Evolutionary conservation across 805 yeast species (phyloP).

Genomic region (Candida insectorum): DNA sequence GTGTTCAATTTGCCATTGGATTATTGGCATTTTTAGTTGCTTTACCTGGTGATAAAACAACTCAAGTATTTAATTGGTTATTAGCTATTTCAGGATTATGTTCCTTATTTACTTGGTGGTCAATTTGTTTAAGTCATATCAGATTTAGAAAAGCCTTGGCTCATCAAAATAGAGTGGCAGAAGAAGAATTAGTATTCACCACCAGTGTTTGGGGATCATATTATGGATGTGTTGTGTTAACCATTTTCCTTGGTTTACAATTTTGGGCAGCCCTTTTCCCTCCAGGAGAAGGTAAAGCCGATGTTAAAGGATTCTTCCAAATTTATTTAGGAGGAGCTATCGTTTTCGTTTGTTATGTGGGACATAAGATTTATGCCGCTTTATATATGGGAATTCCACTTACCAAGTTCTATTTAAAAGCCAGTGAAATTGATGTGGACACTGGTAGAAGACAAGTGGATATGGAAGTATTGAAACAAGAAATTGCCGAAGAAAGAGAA

Average conservation of each 20-base stretch:
- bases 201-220: conserved; percentile 27
- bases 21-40: conserved; percentile 26
- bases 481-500: conserved; percentile 44
- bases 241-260: conserved; percentile 28
- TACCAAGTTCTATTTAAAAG: conserved; percentile 36
- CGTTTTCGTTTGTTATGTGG: conserved; percentile 42
- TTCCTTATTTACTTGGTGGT: conserved; percentile 26
- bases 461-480: conserved; percentile 48
- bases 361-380: conserved; percentile 47
- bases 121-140: conserved; percentile 28
- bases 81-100: conserved; percentile 28
- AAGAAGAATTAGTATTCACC: conserved; percentile 31
- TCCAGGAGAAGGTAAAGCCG: conserved; percentile 25
- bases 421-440: conserved; percentile 55
- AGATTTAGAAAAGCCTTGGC: conserved; percentile 25
- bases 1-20: conserved; percentile 24
- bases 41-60: conserved; percentile 26
- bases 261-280: conserved; percentile 40
- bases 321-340: conserved; percentile 49
- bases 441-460: conserved; percentile 61
- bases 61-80: conserved; percentile 30
- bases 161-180: conserved; percentile 19
- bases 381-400: conserved; percentile 21
- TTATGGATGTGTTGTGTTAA: conserved; percentile 26
- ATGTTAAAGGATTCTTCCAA: conserved; percentile 47